Conservation (phyloP, 2,329 filamentous ascomycete species). For the Beauveria asiatica region DNA sequence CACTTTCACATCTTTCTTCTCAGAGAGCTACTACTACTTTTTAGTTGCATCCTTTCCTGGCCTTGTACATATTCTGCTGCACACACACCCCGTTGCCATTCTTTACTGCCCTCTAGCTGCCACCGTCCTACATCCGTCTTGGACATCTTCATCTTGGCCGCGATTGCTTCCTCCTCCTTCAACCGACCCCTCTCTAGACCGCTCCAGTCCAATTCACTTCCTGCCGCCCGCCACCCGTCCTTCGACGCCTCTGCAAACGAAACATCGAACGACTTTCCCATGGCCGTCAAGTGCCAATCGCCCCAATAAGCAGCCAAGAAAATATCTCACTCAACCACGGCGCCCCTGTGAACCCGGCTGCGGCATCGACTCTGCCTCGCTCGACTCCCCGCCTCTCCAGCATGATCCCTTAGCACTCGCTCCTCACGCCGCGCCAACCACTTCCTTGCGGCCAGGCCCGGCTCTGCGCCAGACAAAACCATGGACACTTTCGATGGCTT, state of each 20-base stretch:
- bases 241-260: not conserved
- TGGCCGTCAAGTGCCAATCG: not conserved
- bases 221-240: not conserved
- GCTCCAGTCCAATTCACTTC: not conserved
- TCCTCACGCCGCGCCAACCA: conserved; percentile 7
- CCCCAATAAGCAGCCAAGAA: not conserved
- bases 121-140: not conserved
- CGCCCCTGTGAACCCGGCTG: not conserved
- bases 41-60: conserved; percentile 4
- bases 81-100: not conserved
- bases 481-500: conserved; percentile 37
- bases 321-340: not conserved
- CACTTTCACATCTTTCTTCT: not conserved
- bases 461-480: conserved; percentile 1
- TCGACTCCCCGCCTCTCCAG: conserved; percentile 4
- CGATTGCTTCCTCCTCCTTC: not conserved
- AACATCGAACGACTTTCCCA: not conserved
- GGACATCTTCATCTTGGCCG: not conserved
- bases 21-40: conserved; percentile 1
- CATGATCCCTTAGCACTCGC: conserved; percentile 10
- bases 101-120: not conserved
- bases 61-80: not conserved
- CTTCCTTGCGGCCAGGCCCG: conserved; percentile 1
- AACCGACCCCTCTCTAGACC: not conserved
- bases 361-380: not conserved